Base-by-base conservation (phyloP, 805 yeast species). In the Candida sakaeoensis region DNA sequence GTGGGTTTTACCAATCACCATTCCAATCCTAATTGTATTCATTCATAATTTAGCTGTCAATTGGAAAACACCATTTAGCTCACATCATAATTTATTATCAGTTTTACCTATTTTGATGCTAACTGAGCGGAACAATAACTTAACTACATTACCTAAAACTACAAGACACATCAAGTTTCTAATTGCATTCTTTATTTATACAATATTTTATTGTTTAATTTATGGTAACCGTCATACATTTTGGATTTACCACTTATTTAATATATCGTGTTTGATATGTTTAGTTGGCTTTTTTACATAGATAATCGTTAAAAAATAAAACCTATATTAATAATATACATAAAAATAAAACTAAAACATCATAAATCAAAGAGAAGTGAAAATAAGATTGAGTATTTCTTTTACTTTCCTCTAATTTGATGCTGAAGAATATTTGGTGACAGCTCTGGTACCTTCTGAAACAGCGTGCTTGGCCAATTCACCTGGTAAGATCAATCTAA, bases 401-500 rank as follows among this genome's bases (percentile, higher is more conserved):
- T 4, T 26, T 15, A 41, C 13, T 17, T 17, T 16, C 16, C n/a
- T 17, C 25, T 64, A 65, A 49, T 58, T 58, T 44, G 70, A 56
- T 51, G 72, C 75, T 62, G 95, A 83, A 60, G 95, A 84, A 80
- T 87, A 88, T 77, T 88, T 88, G 70, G 96, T 86, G 60, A 88
- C 95, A 68, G 96, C 95, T 81, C 95, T 86, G 57, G 96, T 88
- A 79, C 97, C 97, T 77, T 90, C 98, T 59, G 95, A 85, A 59
- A 89, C 95, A 62, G 97, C 96, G 75, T 90, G 97, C 80, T 89
- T 89, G 57, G 96, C 96, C 67, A 90, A 80, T 78, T 90, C 97
- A 81, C 97, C 97, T 57, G 98, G 98, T 60, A 90, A 82, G 72
- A 90, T 89, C 63, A 90, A 82, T 81, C 96, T 87, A 54, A 90